phyloP scores from a whole-genome alignment of 139 green algal species.

The Gonium pectorale region DNA sequence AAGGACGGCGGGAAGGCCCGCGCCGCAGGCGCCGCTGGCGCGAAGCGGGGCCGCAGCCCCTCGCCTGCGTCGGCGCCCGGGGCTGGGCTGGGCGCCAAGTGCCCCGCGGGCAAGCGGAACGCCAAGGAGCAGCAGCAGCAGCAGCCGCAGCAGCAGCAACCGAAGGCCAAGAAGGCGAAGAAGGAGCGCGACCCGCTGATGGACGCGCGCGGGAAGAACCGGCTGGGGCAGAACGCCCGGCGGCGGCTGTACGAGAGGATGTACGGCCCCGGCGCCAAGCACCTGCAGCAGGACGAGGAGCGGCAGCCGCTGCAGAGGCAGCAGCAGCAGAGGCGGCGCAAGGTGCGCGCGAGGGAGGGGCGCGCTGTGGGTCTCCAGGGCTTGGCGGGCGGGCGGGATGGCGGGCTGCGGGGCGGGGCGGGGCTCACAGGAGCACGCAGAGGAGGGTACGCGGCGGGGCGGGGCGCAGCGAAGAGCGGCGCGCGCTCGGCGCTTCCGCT shows the following conservation, averaged over 20 bases:
- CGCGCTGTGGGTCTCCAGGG: too few relatives aligned
- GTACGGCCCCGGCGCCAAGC: slow-evolving; percentile 49
- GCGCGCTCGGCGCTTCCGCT: too few relatives aligned
- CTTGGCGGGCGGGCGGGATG: too few relatives aligned
- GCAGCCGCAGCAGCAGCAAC: slow-evolving; percentile 1
- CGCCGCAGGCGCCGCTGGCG: too few relatives aligned
- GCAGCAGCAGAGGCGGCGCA: background rate
- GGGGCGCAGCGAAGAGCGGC: too few relatives aligned
- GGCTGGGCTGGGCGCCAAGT: too few relatives aligned
- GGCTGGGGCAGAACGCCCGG: slow-evolving; percentile 70
- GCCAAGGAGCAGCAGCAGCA: background rate
- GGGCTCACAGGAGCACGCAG: too few relatives aligned
- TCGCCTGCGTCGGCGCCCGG: too few relatives aligned
- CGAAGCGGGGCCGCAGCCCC: too few relatives aligned
- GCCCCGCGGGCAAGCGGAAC: background rate
- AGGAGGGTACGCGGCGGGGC: too few relatives aligned
- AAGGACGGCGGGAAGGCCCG: background rate
- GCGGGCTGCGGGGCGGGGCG: too few relatives aligned
- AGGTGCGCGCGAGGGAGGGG: too few relatives aligned
- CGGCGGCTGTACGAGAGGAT: slow-evolving; percentile 57
- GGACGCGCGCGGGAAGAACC: slow-evolving; percentile 55
- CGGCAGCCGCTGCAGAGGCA: slow-evolving; percentile 10
- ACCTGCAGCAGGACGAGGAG: slow-evolving; percentile 40
- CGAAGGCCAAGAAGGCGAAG: slow-evolving; percentile 45
- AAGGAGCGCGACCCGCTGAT: slow-evolving; percentile 36